phyloP scores from a whole-genome alignment of 2,329 filamentous ascomycete genomes.

The Fusarium dlaminii region DNA sequence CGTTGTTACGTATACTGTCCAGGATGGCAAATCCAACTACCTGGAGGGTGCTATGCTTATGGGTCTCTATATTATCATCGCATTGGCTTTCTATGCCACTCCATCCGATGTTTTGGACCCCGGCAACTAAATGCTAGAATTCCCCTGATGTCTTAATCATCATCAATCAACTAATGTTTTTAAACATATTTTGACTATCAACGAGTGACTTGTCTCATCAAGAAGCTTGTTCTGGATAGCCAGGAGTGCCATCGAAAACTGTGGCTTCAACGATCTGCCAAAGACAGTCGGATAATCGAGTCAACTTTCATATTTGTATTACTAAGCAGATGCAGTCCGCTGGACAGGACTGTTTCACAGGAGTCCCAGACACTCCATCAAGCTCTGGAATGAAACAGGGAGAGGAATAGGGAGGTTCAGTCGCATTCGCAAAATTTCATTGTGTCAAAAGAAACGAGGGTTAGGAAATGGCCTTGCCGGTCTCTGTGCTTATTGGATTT shows the following conservation, averaged over 20 bases:
- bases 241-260: background rate
- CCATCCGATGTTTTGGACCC: conserved; percentile 58
- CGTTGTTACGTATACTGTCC: conserved; percentile 79
- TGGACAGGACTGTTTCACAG: conserved; percentile 13
- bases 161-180: background rate
- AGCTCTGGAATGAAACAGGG: background rate
- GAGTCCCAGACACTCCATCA: background rate
- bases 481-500: background rate
- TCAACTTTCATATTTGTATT: conserved; percentile 37
- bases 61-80: conserved; percentile 67
- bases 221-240: background rate
- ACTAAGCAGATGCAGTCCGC: conserved; percentile 26
- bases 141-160: background rate
- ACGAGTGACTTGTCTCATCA: background rate
- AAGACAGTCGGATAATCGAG: conserved; percentile 14
- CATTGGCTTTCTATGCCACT: conserved; percentile 67
- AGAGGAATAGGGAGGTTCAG: background rate
- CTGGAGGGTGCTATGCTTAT: conserved; percentile 78
- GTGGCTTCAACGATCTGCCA: background rate
- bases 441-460: conserved; percentile 29
- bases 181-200: background rate
- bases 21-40: conserved; percentile 86
- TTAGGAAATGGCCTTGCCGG: background rate
- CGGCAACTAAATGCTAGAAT: conserved; percentile 7
- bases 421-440: conserved; percentile 31